phyloP scores from a whole-genome alignment of 495 filamentous ascomycete species.

The Xeromyces bisporus region DNA sequence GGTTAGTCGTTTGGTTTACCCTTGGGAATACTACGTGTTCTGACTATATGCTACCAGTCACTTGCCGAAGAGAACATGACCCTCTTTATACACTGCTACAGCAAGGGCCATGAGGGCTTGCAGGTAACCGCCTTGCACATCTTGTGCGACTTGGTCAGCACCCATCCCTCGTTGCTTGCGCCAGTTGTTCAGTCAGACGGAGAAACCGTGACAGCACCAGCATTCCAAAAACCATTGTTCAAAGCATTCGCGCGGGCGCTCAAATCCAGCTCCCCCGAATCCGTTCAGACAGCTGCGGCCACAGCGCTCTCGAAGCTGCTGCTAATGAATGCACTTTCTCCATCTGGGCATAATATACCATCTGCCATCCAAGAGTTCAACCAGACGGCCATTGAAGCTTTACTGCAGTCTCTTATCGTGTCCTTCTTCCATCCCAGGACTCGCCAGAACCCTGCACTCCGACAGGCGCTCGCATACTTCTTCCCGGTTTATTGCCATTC shows the following conservation, averaged over 20 bases:
- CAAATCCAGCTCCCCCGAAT: slow-evolving; percentile 45
- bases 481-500: slow-evolving; percentile 89
- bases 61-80: slow-evolving; percentile 86
- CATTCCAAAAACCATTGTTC: slow-evolving; percentile 42
- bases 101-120: slow-evolving; percentile 74
- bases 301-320: slow-evolving; percentile 73
- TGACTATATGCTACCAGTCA: slow-evolving; percentile 25
- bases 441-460: slow-evolving; percentile 63
- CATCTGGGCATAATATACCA: slow-evolving; percentile 24
- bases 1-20: slow-evolving; percentile 19
- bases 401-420: slow-evolving; percentile 67
- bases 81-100: slow-evolving; percentile 91
- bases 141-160: slow-evolving; percentile 81
- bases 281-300: slow-evolving; percentile 68
- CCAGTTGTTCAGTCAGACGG: slow-evolving; percentile 23
- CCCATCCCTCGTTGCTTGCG: slow-evolving; percentile 61
- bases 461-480: slow-evolving; percentile 87
- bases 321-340: slow-evolving; percentile 40
- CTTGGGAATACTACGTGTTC: slow-evolving; percentile 1
- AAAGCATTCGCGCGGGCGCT: slow-evolving; percentile 68
- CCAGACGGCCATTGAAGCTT: slow-evolving; percentile 33
- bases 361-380: slow-evolving; percentile 31
- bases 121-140: slow-evolving; percentile 84
- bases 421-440: slow-evolving; percentile 86
- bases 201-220: slow-evolving; percentile 22